Evolutionary conservation across 345 rosid genomes (phyloP).

Genomic region (Turnera subulata): DNA sequence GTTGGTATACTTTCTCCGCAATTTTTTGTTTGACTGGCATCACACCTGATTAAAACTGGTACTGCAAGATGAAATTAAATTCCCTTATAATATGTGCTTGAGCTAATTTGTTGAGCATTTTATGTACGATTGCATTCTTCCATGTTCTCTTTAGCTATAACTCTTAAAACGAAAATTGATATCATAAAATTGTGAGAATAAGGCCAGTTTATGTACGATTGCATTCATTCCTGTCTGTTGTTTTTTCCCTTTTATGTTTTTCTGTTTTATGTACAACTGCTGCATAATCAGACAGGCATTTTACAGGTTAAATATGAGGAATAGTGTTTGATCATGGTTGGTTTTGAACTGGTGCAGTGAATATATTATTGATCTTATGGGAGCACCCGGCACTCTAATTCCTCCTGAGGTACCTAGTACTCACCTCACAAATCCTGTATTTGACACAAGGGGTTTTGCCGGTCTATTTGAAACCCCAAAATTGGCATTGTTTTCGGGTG

Average conservation of each 20-base stretch:
- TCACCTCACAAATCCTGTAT: conserved; percentile 49
- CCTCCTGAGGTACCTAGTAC: conserved; percentile 85
- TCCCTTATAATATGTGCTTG: too few relatives aligned
- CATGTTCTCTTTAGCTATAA: too few relatives aligned
- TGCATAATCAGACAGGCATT: conserved; percentile 10
- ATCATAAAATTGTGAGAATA: too few relatives aligned
- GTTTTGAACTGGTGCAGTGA: conserved; percentile 51
- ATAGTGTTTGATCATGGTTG: too few relatives aligned
- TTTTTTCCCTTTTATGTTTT: conserved; percentile 8
- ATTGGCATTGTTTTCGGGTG: conserved; percentile 34
- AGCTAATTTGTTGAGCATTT: too few relatives aligned
- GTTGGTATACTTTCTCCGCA: conserved; percentile 23
- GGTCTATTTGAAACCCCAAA: conserved; percentile 34
- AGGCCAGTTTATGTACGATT: not conserved
- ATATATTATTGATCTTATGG: conserved; percentile 93
- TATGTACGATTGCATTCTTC: too few relatives aligned
- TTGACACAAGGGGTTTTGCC: conserved; percentile 41
- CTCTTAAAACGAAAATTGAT: too few relatives aligned
- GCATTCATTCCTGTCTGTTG: not conserved
- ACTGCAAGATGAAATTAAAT: not conserved
- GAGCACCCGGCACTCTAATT: conserved; percentile 91
- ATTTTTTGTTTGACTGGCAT: not conserved
- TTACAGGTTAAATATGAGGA: too few relatives aligned
- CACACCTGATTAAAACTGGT: not conserved
- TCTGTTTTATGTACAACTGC: not conserved